Evolutionary conservation across 1,139 yeast genomes (phyloP), one percentile per base, ranked within the genome.

Genomic region (Hansenula sp.): DNA sequence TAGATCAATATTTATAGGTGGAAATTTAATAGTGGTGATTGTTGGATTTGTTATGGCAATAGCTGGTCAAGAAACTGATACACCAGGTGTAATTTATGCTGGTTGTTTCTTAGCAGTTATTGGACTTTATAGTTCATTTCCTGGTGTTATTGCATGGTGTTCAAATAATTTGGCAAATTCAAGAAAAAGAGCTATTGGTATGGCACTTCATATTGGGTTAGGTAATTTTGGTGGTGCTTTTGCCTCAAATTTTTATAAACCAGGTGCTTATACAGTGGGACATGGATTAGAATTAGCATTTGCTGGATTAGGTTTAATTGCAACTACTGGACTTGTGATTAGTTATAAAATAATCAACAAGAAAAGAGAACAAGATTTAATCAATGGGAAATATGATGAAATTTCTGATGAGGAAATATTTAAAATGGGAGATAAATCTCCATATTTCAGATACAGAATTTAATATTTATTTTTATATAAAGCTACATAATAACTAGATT

Each of bases 161-260:
- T 16, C 26, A 3, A 31, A 31, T 14, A 31, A 21, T 31, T 31
- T 31, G 19, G 33, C 33, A 3, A 65, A 66, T 11, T 53, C 56
- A 6, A 57, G 55, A 44, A 68, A 65, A 44, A 57, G 73, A 36
- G 67, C 68, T 3, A 59, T 67, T 34, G 69, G 66, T 2, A 60
- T 64, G 58, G 72, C 69, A 4, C 50, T 65, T 30, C 71, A 66
- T 37, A 64, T 68, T 32, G 70, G 71, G 3, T 40, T 66, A 24
- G 74, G 73, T 9, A 62, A 64, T 37, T 54, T 68, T 30, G 66
- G 69, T 14, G 72, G 71, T 18, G 62, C 68, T 13, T 53, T 66
- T 39, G 61, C 65, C 13, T 55, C 66, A 32, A 62, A 65, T 38
- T 55, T 46, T 33, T 48, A 46, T 31, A 46, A 43, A 16, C 41